Evolutionary conservation across 345 rosid genomes (phyloP), one percentile per base, ranked within the genome.

Genomic region (Erodium maritimum): DNA sequence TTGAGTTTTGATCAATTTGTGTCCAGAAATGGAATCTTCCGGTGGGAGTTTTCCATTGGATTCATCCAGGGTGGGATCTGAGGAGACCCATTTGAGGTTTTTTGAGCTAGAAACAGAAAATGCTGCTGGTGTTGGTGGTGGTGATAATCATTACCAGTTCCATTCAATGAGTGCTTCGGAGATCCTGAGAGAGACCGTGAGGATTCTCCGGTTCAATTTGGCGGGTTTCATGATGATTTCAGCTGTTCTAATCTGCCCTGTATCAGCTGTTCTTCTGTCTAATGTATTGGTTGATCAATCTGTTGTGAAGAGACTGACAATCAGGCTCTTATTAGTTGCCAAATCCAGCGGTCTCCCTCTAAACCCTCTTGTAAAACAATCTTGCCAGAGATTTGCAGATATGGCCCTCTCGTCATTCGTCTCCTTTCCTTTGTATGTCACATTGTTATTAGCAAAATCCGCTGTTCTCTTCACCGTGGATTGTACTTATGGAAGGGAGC

Each of bases 401-500:
- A 80, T 81, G 50, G 83, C 65, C 55, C 66, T 91, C 69, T 84
- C 96, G 0, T 82, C 86, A 0, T 71, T 86, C 9, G 69, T 69
- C 79, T 86, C 90, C 74, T 86, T 86, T 70, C 98, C 98, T 33
- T 58, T 91, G 69, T 91, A 76, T 56, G 55, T 77, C 70, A 84
- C 91, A 8, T 55, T 83, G 0, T 66, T 88, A 64, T 57, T 86
- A 19, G 82, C 95, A 0, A 80, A 82, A 70, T 86, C 87, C 9
- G 90, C 93, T 0, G 86, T 88, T 24, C 83, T 81, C 56, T 88
- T 84, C 82, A 84, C 90, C 17, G 96, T 91, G 6, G 87, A 86
- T 57, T 84, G 86, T 66, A 86, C 96, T 55, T 88, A 86, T 50
- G 77, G 82, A 0, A 84, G 75, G 78, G 80, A 71, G 54, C 68